These are phyloP conservation scores for Petasospora rhodanensis DNA, from an alignment of 1,139 yeast genomes.

Conservation along the genomic window DNA sequence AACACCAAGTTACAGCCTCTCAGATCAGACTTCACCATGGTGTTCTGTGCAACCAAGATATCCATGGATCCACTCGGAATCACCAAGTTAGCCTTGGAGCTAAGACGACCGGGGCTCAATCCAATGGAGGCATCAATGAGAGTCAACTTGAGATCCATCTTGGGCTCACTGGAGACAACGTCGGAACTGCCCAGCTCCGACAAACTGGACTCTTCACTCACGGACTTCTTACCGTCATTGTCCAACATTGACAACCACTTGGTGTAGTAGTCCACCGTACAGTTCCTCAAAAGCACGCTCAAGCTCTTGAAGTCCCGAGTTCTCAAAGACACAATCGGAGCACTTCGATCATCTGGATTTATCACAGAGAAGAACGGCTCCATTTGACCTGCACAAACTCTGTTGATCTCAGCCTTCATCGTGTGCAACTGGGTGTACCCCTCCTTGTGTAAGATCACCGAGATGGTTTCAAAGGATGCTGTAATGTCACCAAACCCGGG, in stretches of 20 bases:
- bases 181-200: conserved; percentile 8
- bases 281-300: conserved; percentile 41
- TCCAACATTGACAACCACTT: conserved; percentile 42
- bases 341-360: conserved; percentile 28
- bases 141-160: conserved; percentile 39
- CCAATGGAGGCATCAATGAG: conserved; percentile 53
- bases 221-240: conserved; percentile 1
- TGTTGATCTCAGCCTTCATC: conserved; percentile 11
- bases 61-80: conserved; percentile 52
- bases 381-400: conserved; percentile 21
- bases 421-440: conserved; percentile 31
- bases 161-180: conserved; percentile 5
- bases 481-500: conserved; percentile 44
- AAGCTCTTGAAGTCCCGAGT: conserved; percentile 25
- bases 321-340: conserved; percentile 33
- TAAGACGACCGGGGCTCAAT: conserved; percentile 53
- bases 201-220: conserved; percentile 5
- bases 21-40: conserved; percentile 40
- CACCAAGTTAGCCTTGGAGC: conserved; percentile 47
- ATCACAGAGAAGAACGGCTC: conserved; percentile 34
- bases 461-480: conserved; percentile 26
- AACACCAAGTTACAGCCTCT: conserved; percentile 44
- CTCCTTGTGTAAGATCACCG: conserved; percentile 33
- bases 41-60: conserved; percentile 34
- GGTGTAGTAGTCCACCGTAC: conserved; percentile 49